Evolutionary conservation across 495 filamentous ascomycete species (phyloP).

Genomic region (Penicillium canescens): DNA sequence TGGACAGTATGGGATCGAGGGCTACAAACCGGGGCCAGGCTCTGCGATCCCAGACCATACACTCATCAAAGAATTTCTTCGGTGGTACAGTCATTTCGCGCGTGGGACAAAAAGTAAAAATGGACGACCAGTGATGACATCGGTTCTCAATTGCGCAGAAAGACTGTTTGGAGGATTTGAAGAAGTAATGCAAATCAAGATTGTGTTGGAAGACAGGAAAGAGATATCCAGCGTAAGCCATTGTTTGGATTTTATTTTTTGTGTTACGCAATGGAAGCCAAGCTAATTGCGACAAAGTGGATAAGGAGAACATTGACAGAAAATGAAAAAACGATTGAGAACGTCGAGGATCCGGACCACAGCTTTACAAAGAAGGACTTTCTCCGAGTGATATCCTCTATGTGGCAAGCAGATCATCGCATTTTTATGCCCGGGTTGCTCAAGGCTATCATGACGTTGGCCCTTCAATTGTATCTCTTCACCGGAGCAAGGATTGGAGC

Average conservation of each 20-base stretch:
- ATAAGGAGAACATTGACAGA: constrained; percentile 17
- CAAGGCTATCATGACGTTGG: constrained; percentile 18
- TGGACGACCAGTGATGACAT: constrained; percentile 15
- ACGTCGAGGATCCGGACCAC: constrained; percentile 16
- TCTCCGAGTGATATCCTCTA: constrained; percentile 12
- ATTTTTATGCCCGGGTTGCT: constrained; percentile 17
- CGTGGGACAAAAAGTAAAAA: constrained; percentile 13
- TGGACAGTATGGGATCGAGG: constrained; percentile 4
- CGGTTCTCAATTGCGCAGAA: constrained; percentile 11
- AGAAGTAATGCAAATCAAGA: constrained; percentile 14
- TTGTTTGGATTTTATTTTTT: neutral
- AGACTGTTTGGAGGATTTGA: constrained; percentile 20
- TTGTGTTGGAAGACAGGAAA: constrained; percentile 16
- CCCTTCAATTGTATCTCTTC: constrained; percentile 24
- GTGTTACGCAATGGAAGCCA: neutral
- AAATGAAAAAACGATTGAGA: constrained; percentile 13
- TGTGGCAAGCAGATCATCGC: constrained; percentile 17
- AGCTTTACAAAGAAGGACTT: constrained; percentile 24
- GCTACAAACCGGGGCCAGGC: constrained; percentile 6
- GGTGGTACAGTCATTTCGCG: constrained; percentile 12
- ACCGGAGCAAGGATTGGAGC: constrained; percentile 23
- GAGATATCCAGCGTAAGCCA: constrained; percentile 16
- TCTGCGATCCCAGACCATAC: constrained; percentile 10
- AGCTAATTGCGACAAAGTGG: constrained; percentile 16
- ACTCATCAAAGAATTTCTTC: constrained; percentile 21